Base-by-base conservation (phyloP, 179 eudicot genomes). In the Sideroxylon spinosum region DNA sequence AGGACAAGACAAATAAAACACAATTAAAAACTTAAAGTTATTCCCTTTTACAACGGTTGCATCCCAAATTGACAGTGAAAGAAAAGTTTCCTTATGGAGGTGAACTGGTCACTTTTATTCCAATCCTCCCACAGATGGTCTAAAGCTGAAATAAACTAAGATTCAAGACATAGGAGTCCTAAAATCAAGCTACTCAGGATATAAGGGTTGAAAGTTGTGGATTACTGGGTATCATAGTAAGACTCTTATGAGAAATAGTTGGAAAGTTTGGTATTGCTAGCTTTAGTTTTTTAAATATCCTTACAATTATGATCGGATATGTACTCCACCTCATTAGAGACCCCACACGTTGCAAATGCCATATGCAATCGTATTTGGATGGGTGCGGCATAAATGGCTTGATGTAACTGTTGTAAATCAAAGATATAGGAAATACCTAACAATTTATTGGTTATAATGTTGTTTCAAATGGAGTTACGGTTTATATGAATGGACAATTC, bases 141-240 rank as follows among this genome's bases (percentile, higher is more conserved):
- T 37, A 37, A 37, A 16, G 50, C 37, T 7, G 22, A 67, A 67
- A 32, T 67, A 23, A 19, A 48, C 32, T 29, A 46, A 16, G 16
- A 26, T 67, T 32, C 22, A 29, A 17, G 9, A 19, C 68, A 28
- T 26, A 16, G 29, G 14, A 64, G 44, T 9, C 50, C 46, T 32
- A 19, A 55, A 13, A 16, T 55, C 59, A 55, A 55, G 17, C 17
- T 55, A 55, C 60, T 55, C 60, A 0, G 17, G 60, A 13, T 55
- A 3, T 55, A 19, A 55, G n/a, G 71, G 71, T 67, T 67, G 71
- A 32, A 67, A 67, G 17, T 16, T 32, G 71, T 67, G 71, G 49
- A 20, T 67, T 37, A 37, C 5, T 37, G 44, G 4, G 44, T 37
- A 37, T 37, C 44, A 67, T 8, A 11, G 9, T 67, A n/a, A 29